Percentiles rank a stretch among this genome's conserved stretches.
These are phyloP conservation scores for Coleophoma crateriformis DNA, from an alignment of 2,329 filamentous ascomycete genomes.

Conservation along the genomic window DNA sequence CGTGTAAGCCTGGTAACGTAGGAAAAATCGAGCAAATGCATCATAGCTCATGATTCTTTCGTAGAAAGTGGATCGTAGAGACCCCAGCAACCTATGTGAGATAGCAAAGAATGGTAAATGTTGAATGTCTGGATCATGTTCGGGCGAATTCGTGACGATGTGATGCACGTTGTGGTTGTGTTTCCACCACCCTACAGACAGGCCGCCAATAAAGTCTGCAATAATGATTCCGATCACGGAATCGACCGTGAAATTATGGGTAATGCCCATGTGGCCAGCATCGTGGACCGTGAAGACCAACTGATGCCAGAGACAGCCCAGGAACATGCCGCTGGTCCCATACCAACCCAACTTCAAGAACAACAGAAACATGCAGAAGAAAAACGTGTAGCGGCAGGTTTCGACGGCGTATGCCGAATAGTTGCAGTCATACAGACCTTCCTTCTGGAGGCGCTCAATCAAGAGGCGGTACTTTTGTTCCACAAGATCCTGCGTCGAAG, in stretches of 20 bases:
- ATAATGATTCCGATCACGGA: conserved; percentile 84
- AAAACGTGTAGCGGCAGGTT: conserved; percentile 60
- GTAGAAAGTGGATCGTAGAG: conserved; percentile 76
- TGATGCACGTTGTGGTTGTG: conserved; percentile 94
- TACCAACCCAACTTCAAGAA: conserved; percentile 64
- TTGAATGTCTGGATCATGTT: conserved; percentile 94
- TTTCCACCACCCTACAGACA: conserved; percentile 97
- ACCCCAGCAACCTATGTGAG: conserved; percentile 72
- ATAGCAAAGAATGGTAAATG: conserved; percentile 87
- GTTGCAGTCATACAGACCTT: conserved; percentile 79
- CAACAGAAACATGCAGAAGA: conserved; percentile 57
- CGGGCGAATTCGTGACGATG: conserved; percentile 89
- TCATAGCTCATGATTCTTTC: conserved; percentile 77
- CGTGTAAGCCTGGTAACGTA: conserved; percentile 72
- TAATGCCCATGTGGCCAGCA: conserved; percentile 96
- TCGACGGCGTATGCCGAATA: conserved; percentile 78
- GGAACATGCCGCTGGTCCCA: conserved; percentile 61
- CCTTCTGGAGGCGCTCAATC: conserved; percentile 63
- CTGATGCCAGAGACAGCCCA: conserved; percentile 90
- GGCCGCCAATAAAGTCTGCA: conserved; percentile 81
- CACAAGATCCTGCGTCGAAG: conserved; percentile 67
- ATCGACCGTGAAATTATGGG: conserved; percentile 80
- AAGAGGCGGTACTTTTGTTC: conserved; percentile 77
- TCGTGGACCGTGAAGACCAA: conserved; percentile 92
- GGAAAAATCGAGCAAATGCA: conserved; percentile 60